A percentile compares a stretch with the other conserved stretches of the same genome.
phyloP scores from a whole-genome alignment of 805 yeast genomes.

The Schizosaccharomyces octosporus region DNA sequence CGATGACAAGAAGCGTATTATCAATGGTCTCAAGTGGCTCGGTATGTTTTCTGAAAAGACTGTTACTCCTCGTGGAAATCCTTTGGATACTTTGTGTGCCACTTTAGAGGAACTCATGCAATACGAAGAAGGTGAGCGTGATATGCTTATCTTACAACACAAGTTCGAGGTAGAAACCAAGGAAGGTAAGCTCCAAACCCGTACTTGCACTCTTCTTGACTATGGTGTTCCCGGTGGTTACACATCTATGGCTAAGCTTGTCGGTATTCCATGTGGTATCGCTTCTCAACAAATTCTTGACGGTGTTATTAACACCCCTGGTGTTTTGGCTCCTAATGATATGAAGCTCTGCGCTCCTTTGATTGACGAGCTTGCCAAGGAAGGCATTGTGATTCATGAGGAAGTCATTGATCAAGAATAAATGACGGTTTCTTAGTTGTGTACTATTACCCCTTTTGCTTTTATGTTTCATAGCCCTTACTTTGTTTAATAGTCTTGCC shows the following conservation, averaged over 20 bases:
- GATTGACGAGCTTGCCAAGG: constrained; percentile 70
- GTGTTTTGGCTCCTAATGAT: constrained; percentile 61
- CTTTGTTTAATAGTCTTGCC: too few relatives aligned
- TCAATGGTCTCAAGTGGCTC: constrained; percentile 79
- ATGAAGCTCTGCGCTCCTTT: constrained; percentile 77
- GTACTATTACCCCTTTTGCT: not conserved
- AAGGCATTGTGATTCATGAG: constrained; percentile 69
- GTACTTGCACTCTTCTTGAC: constrained; percentile 88
- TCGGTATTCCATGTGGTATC: constrained; percentile 96
- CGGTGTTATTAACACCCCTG: constrained; percentile 49
- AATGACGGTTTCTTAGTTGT: not conserved
- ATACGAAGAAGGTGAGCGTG: constrained; percentile 86
- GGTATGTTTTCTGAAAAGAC: constrained; percentile 60
- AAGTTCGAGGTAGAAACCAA: constrained; percentile 94
- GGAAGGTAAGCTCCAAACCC: constrained; percentile 68
- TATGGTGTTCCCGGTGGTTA: constrained; percentile 77
- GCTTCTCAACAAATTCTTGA: constrained; percentile 68
- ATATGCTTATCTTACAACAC: constrained; percentile 84
- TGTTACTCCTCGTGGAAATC: constrained; percentile 75
- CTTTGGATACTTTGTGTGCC: constrained; percentile 90
- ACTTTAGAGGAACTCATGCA: constrained; percentile 89
- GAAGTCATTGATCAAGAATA: constrained; percentile 25
- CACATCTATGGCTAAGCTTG: constrained; percentile 95
- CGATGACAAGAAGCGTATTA: constrained; percentile 64
- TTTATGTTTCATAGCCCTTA: not conserved